Conservation (phyloP, 352 stramenopile genomes). For the Halophytophthora batemanensis region DNA sequence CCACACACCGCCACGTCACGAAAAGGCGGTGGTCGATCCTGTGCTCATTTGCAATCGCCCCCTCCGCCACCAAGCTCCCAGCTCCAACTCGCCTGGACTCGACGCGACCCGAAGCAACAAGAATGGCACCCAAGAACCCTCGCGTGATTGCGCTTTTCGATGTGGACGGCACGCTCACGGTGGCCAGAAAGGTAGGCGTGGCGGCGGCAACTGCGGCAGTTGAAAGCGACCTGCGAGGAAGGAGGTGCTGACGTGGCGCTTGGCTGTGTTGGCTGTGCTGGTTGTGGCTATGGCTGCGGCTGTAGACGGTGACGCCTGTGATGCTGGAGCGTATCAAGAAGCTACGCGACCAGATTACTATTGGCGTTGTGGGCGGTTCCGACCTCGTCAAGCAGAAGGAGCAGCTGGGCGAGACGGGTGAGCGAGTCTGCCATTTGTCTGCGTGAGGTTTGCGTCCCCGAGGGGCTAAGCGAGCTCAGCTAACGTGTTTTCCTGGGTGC, state of each 20-base stretch:
- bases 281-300: too few relatives aligned
- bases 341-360: conserved; percentile 92
- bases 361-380: conserved; percentile 97
- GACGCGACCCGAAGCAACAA: conserved; percentile 3
- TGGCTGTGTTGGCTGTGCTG: conserved; percentile 2
- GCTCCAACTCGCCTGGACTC: too few relatives aligned
- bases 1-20: too few relatives aligned
- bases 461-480: too few relatives aligned
- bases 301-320: conserved; percentile 85
- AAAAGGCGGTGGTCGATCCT: too few relatives aligned
- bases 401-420: conserved; percentile 94
- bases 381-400: conserved; percentile 99
- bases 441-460: too few relatives aligned
- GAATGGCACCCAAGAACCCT: conserved; percentile 70
- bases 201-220: too few relatives aligned
- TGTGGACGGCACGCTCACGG: conserved; percentile 98
- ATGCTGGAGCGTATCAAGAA: conserved; percentile 94
- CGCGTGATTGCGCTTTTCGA: conserved; percentile 98
- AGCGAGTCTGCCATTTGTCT: conserved; percentile 4
- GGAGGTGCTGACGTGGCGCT: background rate
- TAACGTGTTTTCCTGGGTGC: too few relatives aligned
- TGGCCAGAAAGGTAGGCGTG: conserved; percentile 79
- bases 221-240: too few relatives aligned
- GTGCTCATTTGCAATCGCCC: background rate
- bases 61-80: background rate